These are phyloP conservation scores for Melampsora americana DNA, from an alignment of 1,284 basidiomycete genomes.

Conservation along the genomic window DNA sequence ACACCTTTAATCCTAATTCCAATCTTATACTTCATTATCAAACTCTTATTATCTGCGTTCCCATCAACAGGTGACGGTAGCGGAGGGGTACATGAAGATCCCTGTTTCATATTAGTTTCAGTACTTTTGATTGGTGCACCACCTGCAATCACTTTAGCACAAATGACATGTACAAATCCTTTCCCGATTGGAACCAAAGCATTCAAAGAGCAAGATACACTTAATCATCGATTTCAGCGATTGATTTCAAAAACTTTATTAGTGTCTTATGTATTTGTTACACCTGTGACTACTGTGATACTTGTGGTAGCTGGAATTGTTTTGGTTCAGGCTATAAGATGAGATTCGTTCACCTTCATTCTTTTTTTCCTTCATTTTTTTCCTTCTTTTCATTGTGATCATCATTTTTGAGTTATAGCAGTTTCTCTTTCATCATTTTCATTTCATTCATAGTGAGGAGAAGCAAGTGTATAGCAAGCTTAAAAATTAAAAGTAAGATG, in stretches of 20 bases:
- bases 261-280: slow-evolving; percentile 50
- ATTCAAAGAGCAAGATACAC: slow-evolving; percentile 15
- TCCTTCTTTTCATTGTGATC: too few relatives aligned
- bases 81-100: slow-evolving; percentile 26
- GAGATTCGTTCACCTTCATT: background rate
- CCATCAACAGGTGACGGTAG: background rate
- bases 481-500: too few relatives aligned
- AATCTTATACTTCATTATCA: slow-evolving; percentile 5
- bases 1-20: slow-evolving; percentile 28
- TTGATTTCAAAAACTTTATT: slow-evolving; percentile 50
- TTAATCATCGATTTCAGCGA: slow-evolving; percentile 45
- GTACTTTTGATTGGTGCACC: slow-evolving; percentile 44
- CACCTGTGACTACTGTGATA: slow-evolving; percentile 43
- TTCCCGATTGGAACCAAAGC: slow-evolving; percentile 45
- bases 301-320: slow-evolving; percentile 34
- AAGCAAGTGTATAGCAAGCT: too few relatives aligned
- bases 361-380: background rate
- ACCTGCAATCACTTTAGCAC: slow-evolving; percentile 50
- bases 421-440: too few relatives aligned
- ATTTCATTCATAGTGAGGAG: too few relatives aligned
- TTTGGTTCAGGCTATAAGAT: background rate
- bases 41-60: background rate
- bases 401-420: too few relatives aligned
- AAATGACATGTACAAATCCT: slow-evolving; percentile 46
- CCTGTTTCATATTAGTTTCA: slow-evolving; percentile 24